Evolutionary conservation across 73 alveolate species (phyloP).

Genomic region (Tetrahymena elliotti): DNA sequence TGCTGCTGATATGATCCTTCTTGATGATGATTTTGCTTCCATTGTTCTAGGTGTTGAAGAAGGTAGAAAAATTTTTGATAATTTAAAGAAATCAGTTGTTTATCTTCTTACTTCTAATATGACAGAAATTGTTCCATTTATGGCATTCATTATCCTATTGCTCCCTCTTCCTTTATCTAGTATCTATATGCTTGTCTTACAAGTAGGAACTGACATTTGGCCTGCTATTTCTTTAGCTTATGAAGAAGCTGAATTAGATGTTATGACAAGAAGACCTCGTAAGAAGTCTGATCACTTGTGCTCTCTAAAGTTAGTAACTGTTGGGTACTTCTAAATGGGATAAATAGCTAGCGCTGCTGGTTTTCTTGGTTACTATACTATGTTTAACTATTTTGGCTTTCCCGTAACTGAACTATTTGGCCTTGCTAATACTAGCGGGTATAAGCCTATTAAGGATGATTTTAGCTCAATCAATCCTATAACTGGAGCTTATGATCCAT

Average conservation of each 20-base stretch:
- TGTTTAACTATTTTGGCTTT: conserved; percentile 83
- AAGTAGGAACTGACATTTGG: conserved; percentile 83
- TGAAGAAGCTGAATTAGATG: conserved; percentile 90
- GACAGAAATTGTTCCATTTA: conserved; percentile 83
- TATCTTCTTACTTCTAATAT: conserved; percentile 72
- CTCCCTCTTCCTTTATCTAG: conserved; percentile 84
- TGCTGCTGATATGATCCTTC: conserved; percentile 97
- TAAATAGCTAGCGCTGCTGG: conserved; percentile 66
- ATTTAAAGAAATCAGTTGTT: conserved; percentile 72
- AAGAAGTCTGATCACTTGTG: conserved; percentile 81
- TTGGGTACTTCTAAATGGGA: conserved; percentile 69
- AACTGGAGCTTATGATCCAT: conserved; percentile 6
- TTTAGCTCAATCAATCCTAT: not conserved
- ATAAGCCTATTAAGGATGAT: not conserved
- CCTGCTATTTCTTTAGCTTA: conserved; percentile 93
- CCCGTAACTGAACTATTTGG: conserved; percentile 47
- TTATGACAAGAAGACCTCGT: conserved; percentile 85
- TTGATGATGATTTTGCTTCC: conserved; percentile 96
- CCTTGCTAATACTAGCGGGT: conserved; percentile 48
- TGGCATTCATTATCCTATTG: conserved; percentile 60
- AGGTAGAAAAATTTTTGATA: conserved; percentile 93
- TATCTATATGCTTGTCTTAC: conserved; percentile 64
- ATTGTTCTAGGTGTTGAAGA: conserved; percentile 94
- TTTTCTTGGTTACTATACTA: conserved; percentile 64
- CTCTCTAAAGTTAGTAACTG: conserved; percentile 56